phyloP scores from a whole-genome alignment of 768 basidiomycete species.

The Kwoniella europaea region DNA sequence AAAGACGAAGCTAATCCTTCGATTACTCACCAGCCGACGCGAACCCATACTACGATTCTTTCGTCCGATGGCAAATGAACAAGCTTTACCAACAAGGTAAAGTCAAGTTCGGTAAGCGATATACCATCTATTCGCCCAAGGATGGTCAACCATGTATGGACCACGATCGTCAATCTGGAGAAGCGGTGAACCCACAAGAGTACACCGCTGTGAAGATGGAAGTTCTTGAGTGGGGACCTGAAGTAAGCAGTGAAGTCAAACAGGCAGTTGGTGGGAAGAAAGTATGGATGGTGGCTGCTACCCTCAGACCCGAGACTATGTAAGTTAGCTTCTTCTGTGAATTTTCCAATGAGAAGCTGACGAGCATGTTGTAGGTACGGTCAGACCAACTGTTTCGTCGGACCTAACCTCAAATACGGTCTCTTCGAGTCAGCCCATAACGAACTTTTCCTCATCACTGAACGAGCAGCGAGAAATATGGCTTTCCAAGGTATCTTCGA shows the following conservation, averaged over 20 bases:
- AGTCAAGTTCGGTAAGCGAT: constrained; percentile 97
- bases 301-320: constrained; percentile 96
- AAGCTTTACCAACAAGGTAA: constrained; percentile 82
- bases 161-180: constrained; percentile 93
- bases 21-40: constrained; percentile 65
- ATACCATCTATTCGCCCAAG: constrained; percentile 97
- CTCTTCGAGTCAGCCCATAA: constrained; percentile 72
- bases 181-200: constrained; percentile 92
- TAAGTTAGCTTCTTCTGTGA: constrained; percentile 59
- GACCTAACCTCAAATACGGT: constrained; percentile 86
- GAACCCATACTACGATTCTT: constrained; percentile 96
- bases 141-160: constrained; percentile 99
- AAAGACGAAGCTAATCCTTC: constrained; percentile 16
- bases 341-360: no score
- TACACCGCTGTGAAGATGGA: constrained; percentile 95
- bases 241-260: constrained; percentile 69
- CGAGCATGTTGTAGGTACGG: constrained; percentile 73
- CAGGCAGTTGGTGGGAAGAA: constrained; percentile 76
- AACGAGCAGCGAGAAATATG: constrained; percentile 95
- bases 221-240: constrained; percentile 79
- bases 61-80: constrained; percentile 98
- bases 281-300: constrained; percentile 92
- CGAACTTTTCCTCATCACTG: constrained; percentile 85
- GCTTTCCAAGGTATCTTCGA: constrained; percentile 86
- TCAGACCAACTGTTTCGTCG: constrained; percentile 97